These are phyloP conservation scores for Metschnikowia picachoensis DNA, from an alignment of 805 yeast genomes.

Conservation along the genomic window DNA sequence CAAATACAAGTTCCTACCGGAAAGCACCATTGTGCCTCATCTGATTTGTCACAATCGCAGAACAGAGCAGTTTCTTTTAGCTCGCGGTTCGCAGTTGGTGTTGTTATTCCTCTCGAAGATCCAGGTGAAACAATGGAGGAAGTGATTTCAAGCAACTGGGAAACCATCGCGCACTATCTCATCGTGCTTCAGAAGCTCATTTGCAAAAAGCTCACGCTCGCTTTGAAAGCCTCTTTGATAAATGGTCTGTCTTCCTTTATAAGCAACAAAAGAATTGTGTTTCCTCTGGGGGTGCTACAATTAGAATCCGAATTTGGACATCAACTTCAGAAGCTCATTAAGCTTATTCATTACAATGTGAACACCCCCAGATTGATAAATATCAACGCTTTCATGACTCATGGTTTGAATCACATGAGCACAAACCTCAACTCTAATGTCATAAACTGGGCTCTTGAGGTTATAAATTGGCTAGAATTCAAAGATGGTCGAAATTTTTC, in stretches of 20 bases:
- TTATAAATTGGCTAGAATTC: constrained; percentile 52
- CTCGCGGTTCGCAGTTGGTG: constrained; percentile 45
- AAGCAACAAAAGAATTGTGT: constrained; percentile 32
- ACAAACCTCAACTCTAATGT: constrained; percentile 34
- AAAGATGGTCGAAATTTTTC: constrained; percentile 40
- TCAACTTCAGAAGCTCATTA: constrained; percentile 34
- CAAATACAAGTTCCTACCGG: neutral
- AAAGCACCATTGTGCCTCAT: neutral
- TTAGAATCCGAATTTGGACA: constrained; percentile 41
- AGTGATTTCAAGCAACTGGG: constrained; percentile 48
- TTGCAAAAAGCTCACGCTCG: constrained; percentile 32
- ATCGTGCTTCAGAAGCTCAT: constrained; percentile 38
- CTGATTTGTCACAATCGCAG: neutral
- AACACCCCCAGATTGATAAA: constrained; percentile 47
- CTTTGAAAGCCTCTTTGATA: constrained; percentile 19
- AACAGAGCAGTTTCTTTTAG: constrained; percentile 15
- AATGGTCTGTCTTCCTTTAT: constrained; percentile 22
- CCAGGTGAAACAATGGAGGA: constrained; percentile 30
- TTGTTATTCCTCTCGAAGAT: constrained; percentile 45
- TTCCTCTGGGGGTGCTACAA: constrained; percentile 39
- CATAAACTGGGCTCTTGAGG: constrained; percentile 49
- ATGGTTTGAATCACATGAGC: constrained; percentile 8
- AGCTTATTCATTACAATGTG: constrained; percentile 34
- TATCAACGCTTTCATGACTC: constrained; percentile 34
- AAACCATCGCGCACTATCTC: constrained; percentile 39